Base-by-base conservation (phyloP, 768 basidiomycete species). In the Leccinum boreale region DNA sequence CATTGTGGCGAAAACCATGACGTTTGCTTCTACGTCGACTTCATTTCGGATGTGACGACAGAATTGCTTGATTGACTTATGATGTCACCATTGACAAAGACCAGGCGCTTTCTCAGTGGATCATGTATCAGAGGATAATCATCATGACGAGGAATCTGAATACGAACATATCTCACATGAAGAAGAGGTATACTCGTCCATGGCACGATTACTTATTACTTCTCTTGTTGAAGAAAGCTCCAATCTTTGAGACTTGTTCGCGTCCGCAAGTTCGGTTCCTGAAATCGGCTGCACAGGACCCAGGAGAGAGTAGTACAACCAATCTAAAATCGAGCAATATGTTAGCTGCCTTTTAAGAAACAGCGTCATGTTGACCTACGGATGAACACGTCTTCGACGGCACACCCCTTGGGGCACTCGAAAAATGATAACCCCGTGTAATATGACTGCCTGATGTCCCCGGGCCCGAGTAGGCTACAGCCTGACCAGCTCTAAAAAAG, bases 361-460 rank as follows among this genome's bases (percentile, higher is more conserved):
- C 15, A 23, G 54, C 44, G 26, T 53, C 36, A n/a, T 39, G 17
- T 9, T 42, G 39, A 42, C 42, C 10, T 44, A 10, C n/a, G 19
- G 4, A 12, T n/a, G 42, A 44, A 44, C 11, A 19, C 19, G 4
- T 10, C 19, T 4, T 19, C n/a, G 19, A 17, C 17, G 11, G 42
- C 9, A 19, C 9, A 11, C 42, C 42, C 10, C 19, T 44, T 12
- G 10, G 19, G 6, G 21, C 33, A 14, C 50, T 58, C 19, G 57
- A 48, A 3, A 57, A 53, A 19, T 2, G 9, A 51, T 33, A 28
- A 57, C 78, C 78, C 81, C 17, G 82, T 82, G 52, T 4, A 31
- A 31, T 82, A 81, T 5, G 85, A 79, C 1, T 75, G 1, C 79
- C 70, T 0, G 79, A 79, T 1, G 78, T 81, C 85, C 85, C 35